Conservation (phyloP, 768 basidiomycete genomes). For the Pisolithus orientalis region DNA sequence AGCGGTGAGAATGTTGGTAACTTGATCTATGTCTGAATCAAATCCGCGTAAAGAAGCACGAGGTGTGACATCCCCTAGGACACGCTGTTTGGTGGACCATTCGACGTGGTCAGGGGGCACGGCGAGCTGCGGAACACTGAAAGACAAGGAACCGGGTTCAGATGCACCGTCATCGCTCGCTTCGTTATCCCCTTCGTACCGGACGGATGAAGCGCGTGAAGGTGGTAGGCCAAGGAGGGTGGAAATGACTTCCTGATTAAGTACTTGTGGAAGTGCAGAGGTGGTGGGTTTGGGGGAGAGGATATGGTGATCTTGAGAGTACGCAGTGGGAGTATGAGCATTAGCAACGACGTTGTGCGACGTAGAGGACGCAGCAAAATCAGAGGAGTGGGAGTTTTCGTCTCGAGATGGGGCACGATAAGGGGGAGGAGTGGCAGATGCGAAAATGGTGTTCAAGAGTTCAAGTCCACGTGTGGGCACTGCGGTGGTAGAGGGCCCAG, state of each 20-base stretch:
- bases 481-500: conserved; percentile 21
- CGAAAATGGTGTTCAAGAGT: conserved; percentile 67
- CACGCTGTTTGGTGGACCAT: conserved; percentile 10
- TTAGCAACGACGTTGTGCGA: conserved; percentile 7
- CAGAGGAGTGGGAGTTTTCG: conserved; percentile 10
- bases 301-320: conserved; percentile 32
- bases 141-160: conserved; percentile 35
- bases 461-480: conserved; percentile 44
- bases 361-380: conserved; percentile 10
- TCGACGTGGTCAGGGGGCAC: conserved; percentile 16
- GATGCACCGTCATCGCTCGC: conserved; percentile 28
- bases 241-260: conserved; percentile 66
- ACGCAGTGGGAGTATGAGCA: conserved; percentile 11
- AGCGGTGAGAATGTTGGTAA: conserved; percentile 22
- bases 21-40: conserved; percentile 26
- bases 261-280: conserved; percentile 52
- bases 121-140: conserved; percentile 33
- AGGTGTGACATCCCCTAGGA: conserved; percentile 55
- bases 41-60: conserved; percentile 38
- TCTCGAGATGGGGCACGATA: conserved; percentile 14
- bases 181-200: conserved; percentile 59
- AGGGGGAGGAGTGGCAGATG: conserved; percentile 46
- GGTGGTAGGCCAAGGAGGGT: conserved; percentile 52
- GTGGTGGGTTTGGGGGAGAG: conserved; percentile 53
- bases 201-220: conserved; percentile 32